A percentile compares a stretch with the other conserved stretches of the same genome.
Evolutionary conservation across 83 land plant species (phyloP).

Genomic region (Thuja plicata): DNA sequence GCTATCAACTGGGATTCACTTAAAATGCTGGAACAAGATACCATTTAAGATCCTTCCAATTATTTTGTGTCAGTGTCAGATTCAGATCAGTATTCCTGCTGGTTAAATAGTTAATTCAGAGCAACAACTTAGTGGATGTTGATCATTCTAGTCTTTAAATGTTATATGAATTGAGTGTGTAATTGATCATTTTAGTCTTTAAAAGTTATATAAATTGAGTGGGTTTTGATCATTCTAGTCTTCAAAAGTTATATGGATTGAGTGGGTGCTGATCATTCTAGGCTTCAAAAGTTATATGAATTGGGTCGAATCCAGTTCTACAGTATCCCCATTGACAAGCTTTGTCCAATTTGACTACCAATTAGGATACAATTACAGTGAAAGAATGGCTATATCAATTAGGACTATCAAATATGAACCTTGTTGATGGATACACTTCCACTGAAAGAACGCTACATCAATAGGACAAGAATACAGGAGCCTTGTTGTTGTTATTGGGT

Average conservation of each 20-base stretch:
- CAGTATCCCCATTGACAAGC: not conserved
- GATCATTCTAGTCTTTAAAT: not conserved
- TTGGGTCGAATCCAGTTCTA: not conserved
- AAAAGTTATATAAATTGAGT: too few species aligned
- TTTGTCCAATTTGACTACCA: not conserved
- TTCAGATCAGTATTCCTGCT: not conserved
- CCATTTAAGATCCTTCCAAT: not conserved
- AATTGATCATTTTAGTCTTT: too few species aligned
- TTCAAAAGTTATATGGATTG: not conserved
- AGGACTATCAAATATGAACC: not conserved
- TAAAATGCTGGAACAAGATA: too few species aligned
- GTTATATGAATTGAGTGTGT: not conserved
- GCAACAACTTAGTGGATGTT: not conserved
- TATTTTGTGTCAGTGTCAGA: not conserved
- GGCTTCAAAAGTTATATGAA: not conserved
- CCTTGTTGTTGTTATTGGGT: not conserved
- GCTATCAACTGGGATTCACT: too few species aligned
- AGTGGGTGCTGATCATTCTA: not conserved
- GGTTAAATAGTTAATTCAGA: too few species aligned
- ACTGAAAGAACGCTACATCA: not conserved
- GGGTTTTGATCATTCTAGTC: not conserved
- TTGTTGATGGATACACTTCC: not conserved
- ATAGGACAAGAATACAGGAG: not conserved
- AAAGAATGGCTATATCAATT: not conserved
- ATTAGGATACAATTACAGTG: not conserved